A percentile compares a stretch with the other conserved stretches of the same genome.
Evolutionary conservation across 768 basidiomycete species (phyloP).

Genomic region (Suillus variegatus): DNA sequence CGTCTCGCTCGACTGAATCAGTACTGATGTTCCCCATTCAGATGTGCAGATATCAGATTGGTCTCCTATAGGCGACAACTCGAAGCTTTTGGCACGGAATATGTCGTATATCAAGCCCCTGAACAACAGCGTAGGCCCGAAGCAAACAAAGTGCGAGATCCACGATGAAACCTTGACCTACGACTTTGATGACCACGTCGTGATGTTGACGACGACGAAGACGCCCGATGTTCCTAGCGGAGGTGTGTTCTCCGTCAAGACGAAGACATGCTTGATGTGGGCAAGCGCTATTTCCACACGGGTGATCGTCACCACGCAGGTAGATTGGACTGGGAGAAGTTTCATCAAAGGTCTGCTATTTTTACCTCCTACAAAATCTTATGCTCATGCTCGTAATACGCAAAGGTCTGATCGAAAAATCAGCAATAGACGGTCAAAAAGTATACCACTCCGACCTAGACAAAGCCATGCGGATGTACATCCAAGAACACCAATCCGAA

Average conservation of each 20-base stretch:
- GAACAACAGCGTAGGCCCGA: slow-evolving; percentile 85
- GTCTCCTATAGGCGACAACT: slow-evolving; percentile 64
- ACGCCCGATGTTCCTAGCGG: slow-evolving; percentile 97
- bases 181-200: slow-evolving; percentile 83
- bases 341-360: slow-evolving; percentile 82
- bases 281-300: slow-evolving; percentile 75
- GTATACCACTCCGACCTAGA: slow-evolving; percentile 83
- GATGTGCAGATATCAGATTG: slow-evolving; percentile 97
- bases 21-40: slow-evolving; percentile 31
- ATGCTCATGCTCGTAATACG: slow-evolving; percentile 8
- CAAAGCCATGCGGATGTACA: slow-evolving; percentile 83
- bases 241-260: slow-evolving; percentile 91
- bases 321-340: slow-evolving; percentile 96
- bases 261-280: slow-evolving; percentile 94
- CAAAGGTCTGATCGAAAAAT: slow-evolving; percentile 89
- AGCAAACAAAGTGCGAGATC: slow-evolving; percentile 94
- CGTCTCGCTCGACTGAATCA: not conserved
- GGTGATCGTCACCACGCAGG: slow-evolving; percentile 85
- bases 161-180: slow-evolving; percentile 78
- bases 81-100: slow-evolving; percentile 76
- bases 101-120: slow-evolving; percentile 96
- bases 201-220: slow-evolving; percentile 84
- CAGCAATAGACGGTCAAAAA: slow-evolving; percentile 90
- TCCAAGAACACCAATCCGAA: slow-evolving; percentile 85
- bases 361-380: not conserved